A percentile compares a stretch with the other conserved stretches of the same genome.
phyloP scores from a whole-genome alignment of 345 rosid genomes.

The Bruguiera parviflora region DNA sequence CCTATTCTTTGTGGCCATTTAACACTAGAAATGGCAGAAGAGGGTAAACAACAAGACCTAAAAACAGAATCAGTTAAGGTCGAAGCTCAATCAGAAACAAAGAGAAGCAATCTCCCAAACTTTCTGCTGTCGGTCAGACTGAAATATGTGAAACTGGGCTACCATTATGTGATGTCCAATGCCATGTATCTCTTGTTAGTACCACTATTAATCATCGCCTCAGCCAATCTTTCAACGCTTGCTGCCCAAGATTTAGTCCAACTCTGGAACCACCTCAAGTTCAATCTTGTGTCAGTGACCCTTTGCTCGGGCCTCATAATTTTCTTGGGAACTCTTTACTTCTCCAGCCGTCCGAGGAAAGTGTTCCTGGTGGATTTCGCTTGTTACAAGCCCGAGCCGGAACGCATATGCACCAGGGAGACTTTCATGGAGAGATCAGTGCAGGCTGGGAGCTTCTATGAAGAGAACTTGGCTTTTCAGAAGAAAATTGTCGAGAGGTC shows the following conservation, averaged over 20 bases:
- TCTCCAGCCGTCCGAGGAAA: conserved; percentile 61
- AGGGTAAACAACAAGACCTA: background rate
- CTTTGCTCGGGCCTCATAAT: conserved; percentile 38
- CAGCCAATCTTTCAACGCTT: conserved; percentile 54
- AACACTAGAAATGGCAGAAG: conserved; percentile 10
- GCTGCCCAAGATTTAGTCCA: conserved; percentile 33
- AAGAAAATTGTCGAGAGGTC: conserved; percentile 80
- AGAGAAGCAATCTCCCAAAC: conserved; percentile 46
- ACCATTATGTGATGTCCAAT: conserved; percentile 63
- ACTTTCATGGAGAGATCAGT: conserved; percentile 43
- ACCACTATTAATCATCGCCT: conserved; percentile 37
- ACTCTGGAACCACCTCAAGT: conserved; percentile 51
- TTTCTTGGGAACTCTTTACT: conserved; percentile 56
- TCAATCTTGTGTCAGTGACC: conserved; percentile 47
- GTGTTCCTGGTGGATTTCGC: conserved; percentile 67
- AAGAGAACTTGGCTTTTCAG: conserved; percentile 67
- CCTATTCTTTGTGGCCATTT: background rate
- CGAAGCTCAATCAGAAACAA: conserved; percentile 15
- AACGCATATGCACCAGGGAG: conserved; percentile 41
- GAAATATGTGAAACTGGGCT: conserved; percentile 77
- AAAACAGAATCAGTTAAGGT: conserved; percentile 3
- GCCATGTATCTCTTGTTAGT: conserved; percentile 53
- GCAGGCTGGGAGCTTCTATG: conserved; percentile 40
- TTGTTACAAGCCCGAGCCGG: conserved; percentile 52
- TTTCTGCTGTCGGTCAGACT: conserved; percentile 58